A percentile compares a stretch with the other conserved stretches of the same genome.
phyloP scores from a whole-genome alignment of 768 basidiomycete genomes.

The Hygrocybe coccinea region DNA sequence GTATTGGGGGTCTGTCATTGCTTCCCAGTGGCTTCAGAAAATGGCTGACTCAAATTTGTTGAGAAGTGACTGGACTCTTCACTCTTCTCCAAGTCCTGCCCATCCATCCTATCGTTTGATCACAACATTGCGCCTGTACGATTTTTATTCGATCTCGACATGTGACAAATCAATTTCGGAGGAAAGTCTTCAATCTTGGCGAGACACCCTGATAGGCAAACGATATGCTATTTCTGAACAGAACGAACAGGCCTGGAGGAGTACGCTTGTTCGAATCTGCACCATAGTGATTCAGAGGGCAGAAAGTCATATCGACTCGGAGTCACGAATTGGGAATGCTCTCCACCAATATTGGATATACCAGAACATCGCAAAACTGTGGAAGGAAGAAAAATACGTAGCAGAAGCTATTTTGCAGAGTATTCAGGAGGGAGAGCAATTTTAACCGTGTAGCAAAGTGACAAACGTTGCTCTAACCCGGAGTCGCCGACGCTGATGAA shows the following conservation, averaged over 20 bases:
- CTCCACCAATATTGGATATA: slow-evolving; percentile 4
- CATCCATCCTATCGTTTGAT: slow-evolving; percentile 81
- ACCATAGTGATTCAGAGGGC: slow-evolving; percentile 33
- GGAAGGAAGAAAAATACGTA: slow-evolving; percentile 58
- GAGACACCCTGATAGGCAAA: slow-evolving; percentile 45
- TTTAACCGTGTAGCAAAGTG: slow-evolving; percentile 26
- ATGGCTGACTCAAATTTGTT: slow-evolving; percentile 1
- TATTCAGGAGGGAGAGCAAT: slow-evolving; percentile 43
- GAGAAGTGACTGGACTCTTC: slow-evolving; percentile 74
- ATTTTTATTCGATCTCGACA: slow-evolving; percentile 34
- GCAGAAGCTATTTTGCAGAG: slow-evolving; percentile 44
- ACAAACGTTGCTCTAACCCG: not conserved
- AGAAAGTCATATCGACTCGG: slow-evolving; percentile 14
- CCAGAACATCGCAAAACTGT: slow-evolving; percentile 45
- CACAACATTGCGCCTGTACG: slow-evolving; percentile 62
- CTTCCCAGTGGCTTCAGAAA: not conserved
- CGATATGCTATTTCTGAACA: slow-evolving; percentile 41
- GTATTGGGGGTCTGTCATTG: slow-evolving; percentile 74
- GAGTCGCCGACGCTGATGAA: no score
- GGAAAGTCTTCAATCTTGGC: slow-evolving; percentile 44
- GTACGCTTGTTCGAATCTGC: slow-evolving; percentile 38
- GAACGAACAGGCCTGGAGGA: slow-evolving; percentile 49
- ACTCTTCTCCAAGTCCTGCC: slow-evolving; percentile 52
- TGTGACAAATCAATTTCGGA: slow-evolving; percentile 15
- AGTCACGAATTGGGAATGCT: not conserved